Evolutionary conservation across 2,329 filamentous ascomycete species (phyloP), one percentile per base, ranked within the genome.

Genomic region (Penicillium sp.): DNA sequence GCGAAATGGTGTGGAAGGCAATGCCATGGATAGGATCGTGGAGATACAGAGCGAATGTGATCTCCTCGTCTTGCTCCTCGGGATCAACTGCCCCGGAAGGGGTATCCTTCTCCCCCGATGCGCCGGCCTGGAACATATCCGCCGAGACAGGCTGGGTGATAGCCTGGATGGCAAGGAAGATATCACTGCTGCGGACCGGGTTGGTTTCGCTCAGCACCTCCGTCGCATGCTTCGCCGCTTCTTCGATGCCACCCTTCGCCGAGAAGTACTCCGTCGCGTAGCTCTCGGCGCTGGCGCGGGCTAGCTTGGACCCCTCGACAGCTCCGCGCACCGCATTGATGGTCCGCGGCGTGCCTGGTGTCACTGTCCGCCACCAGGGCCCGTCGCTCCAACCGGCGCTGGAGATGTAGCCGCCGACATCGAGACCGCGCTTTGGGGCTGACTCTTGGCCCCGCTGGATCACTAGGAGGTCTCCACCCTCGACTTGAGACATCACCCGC

Each of bases 401-500:
- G 6, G 62, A 64, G 6, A 60, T 58, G 20, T 56, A 59, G 20
- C 62, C 58, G 22, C 59, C 60, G 20, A 65, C 60, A 20, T 67
- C 63, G 1, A 82, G 81, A 34, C 78, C 78, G 35, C 84, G 80
- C 37, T 83, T 83, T 24, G 81, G 82, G 38, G 84, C 80, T 40
- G 84, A 87, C 70, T 97, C 93, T 51, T 89, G 86, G 16, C 93
- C 93, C 29, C 90, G 87, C 71, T 98, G 93, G 50, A 97, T 83
- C 45, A 98, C 93, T 44, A 97, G 78, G 14, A 98, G 77, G 62
- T 97, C 93, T 45, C 93, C 93, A 55, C 93, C 93, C 71, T 98
- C 93, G 37, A 98, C 93, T 72, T 98, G 93, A n/a, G 89, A 81
- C 93, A 98, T 98, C 62, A 98, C 90, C 43, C 89, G 85, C 45